These are phyloP conservation scores for Pharnaceum exiguum DNA, from an alignment of 148 eudicot species.

Conservation along the genomic window DNA sequence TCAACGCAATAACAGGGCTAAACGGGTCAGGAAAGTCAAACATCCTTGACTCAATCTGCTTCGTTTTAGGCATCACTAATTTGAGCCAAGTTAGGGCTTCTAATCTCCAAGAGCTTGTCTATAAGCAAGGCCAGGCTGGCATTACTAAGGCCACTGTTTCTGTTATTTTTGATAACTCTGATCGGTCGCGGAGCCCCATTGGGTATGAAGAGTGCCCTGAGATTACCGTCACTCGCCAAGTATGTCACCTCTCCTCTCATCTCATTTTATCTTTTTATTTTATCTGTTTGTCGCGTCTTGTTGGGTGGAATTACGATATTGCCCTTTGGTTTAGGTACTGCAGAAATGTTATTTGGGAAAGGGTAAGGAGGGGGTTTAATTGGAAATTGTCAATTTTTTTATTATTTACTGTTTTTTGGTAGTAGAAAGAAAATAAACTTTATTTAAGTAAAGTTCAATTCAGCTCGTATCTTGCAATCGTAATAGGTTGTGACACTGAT, in stretches of 20 bases:
- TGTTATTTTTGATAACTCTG: constrained; percentile 69
- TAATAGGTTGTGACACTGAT: no score
- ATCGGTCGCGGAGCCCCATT: constrained; percentile 73
- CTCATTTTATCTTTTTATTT: background rate
- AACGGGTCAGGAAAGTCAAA: constrained; percentile 97
- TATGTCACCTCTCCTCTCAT: constrained; percentile 19
- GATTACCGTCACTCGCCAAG: constrained; percentile 98
- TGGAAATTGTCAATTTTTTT: no score
- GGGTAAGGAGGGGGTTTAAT: no score
- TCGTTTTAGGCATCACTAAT: constrained; percentile 90
- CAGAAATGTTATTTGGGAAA: no score
- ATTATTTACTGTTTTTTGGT: no score
- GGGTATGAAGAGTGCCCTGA: constrained; percentile 84
- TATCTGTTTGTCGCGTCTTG: background rate
- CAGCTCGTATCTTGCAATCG: no score
- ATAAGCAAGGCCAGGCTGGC: constrained; percentile 99
- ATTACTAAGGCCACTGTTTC: constrained; percentile 96
- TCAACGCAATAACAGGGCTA: constrained; percentile 92
- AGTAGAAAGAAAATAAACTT: no score
- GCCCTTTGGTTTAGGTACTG: no score
- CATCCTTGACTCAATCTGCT: constrained; percentile 91
- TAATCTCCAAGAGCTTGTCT: constrained; percentile 89
- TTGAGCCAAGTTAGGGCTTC: constrained; percentile 98
- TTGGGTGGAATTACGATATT: background rate
- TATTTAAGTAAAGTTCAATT: no score